phyloP scores from a whole-genome alignment of 805 yeast species.

The Scheffersomyces coipomensis region DNA sequence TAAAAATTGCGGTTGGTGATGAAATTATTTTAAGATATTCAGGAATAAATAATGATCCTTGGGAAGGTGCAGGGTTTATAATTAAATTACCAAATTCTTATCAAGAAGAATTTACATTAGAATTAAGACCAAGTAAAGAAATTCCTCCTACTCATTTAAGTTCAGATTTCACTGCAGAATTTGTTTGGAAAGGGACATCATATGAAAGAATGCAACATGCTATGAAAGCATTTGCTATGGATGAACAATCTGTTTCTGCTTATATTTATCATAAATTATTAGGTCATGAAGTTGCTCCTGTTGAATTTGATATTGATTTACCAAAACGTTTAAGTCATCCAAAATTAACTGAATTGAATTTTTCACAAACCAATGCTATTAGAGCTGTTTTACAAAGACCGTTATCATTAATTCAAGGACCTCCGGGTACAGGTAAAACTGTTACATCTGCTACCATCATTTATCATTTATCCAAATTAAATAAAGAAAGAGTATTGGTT shows the following conservation, averaged over 20 bases:
- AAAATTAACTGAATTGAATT: slow-evolving; percentile 67
- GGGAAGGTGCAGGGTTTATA: slow-evolving; percentile 75
- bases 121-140: slow-evolving; percentile 46
- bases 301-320: slow-evolving; percentile 58
- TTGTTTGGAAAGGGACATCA: slow-evolving; percentile 85
- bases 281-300: slow-evolving; percentile 72
- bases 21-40: slow-evolving; percentile 67
- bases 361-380: slow-evolving; percentile 79
- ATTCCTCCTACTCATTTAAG: slow-evolving; percentile 51
- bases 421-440: slow-evolving; percentile 84
- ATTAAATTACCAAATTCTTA: slow-evolving; percentile 66
- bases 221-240: slow-evolving; percentile 65
- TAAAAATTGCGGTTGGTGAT: slow-evolving; percentile 82
- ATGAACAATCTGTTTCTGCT: slow-evolving; percentile 66
- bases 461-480: slow-evolving; percentile 65
- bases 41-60: slow-evolving; percentile 56
- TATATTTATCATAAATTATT: slow-evolving; percentile 73
- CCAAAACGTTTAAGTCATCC: slow-evolving; percentile 65
- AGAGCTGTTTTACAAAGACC: slow-evolving; percentile 66
- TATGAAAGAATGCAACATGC: slow-evolving; percentile 85
- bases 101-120: slow-evolving; percentile 70
- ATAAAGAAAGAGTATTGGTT: slow-evolving; percentile 68
- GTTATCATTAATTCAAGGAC: slow-evolving; percentile 85
- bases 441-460: slow-evolving; percentile 89
- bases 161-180: slow-evolving; percentile 76